Percentiles rank a stretch among this genome's conserved stretches.
These are phyloP conservation scores for Phascolomyces articulosus DNA, from an alignment of 371 early-diverging fungal genomes.

Conservation along the genomic window DNA sequence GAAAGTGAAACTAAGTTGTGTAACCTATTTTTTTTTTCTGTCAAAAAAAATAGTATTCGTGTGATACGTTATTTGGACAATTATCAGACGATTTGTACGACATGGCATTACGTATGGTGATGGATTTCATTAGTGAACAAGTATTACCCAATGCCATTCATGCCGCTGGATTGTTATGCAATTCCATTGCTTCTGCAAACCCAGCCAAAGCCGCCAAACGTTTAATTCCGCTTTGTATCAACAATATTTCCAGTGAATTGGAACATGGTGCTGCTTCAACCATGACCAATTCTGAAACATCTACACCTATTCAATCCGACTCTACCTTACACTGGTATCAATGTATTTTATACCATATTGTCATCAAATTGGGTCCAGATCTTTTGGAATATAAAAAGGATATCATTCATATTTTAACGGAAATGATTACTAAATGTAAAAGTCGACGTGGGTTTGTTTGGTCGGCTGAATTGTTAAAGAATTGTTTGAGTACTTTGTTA, in stretches of 20 bases:
- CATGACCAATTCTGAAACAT: constrained; percentile 54
- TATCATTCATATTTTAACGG: constrained; percentile 46
- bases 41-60: constrained; percentile 50
- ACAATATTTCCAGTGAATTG: constrained; percentile 67
- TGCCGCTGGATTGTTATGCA: constrained; percentile 63
- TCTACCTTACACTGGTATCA: constrained; percentile 83
- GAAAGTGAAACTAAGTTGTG: too few species aligned
- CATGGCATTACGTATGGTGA: constrained; percentile 60
- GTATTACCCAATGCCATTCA: constrained; percentile 74
- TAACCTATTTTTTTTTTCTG: too few species aligned
- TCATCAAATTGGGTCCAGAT: constrained; percentile 55
- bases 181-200: constrained; percentile 43
- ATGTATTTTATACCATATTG: constrained; percentile 59
- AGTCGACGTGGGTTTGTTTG: constrained; percentile 75
- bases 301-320: constrained; percentile 67
- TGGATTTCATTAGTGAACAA: constrained; percentile 60
- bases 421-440: constrained; percentile 61
- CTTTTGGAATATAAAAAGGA: constrained; percentile 57
- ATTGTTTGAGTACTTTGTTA: constrained; percentile 49
- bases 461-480: constrained; percentile 63
- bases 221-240: constrained; percentile 64
- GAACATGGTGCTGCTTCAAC: constrained; percentile 72
- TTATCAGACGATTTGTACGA: constrained; percentile 67
- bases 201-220: constrained; percentile 56
- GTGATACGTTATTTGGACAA: constrained; percentile 69